Base-by-base conservation (phyloP, 2,329 filamentous ascomycete species). In the Colletotrichum sojae region DNA sequence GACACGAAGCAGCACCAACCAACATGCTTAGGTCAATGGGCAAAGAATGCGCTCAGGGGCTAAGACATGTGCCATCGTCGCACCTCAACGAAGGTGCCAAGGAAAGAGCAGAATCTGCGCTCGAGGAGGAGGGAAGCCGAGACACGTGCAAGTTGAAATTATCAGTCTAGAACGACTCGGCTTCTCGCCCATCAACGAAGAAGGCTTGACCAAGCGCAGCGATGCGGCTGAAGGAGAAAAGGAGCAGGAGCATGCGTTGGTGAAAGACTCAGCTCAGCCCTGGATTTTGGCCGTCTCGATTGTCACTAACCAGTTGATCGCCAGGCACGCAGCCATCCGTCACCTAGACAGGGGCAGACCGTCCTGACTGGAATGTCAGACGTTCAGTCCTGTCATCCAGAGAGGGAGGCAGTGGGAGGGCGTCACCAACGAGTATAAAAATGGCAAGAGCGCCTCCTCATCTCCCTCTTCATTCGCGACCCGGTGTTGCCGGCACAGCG, bases 11-110 rank as follows among this genome's bases (percentile, higher is more conserved):
- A 39, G 39, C 59, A 56, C 64, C 36, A 43, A 67, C 12, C 52
- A 39, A 36, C 64, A 52, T 57, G 52, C 59, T 66, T 48, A 15
- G 48, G 31, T 48, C 20, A 51, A 40, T 25, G 9, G 54, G 16
- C n/a, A 18, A 56, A 31, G 59, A 67, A 67, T 63, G 59, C 40
- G 9, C 1, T 56, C 36, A 57, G 45, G 58, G 49, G 59, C 52
- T 36, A 63, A 52, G 58, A 57, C 36, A 63, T 53, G 64, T 57
- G 58, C 31, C 31, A 40, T 48, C 27, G 53, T 63, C 36, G 59
- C 64, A 56, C n/a, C 22, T 67, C 57, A 48, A 66, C 63, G 51
- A 51, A 20, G 45, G 48, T 27, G 49, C 16, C 25, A 25, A 15
- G 16, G 12, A 12, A 12, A 20, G 2, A 43, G 15, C 40, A 43